A percentile compares a stretch with the other conserved stretches of the same genome.
These are phyloP conservation scores for Pleurotus eryngii DNA, from an alignment of 768 basidiomycete species.

Conservation along the genomic window DNA sequence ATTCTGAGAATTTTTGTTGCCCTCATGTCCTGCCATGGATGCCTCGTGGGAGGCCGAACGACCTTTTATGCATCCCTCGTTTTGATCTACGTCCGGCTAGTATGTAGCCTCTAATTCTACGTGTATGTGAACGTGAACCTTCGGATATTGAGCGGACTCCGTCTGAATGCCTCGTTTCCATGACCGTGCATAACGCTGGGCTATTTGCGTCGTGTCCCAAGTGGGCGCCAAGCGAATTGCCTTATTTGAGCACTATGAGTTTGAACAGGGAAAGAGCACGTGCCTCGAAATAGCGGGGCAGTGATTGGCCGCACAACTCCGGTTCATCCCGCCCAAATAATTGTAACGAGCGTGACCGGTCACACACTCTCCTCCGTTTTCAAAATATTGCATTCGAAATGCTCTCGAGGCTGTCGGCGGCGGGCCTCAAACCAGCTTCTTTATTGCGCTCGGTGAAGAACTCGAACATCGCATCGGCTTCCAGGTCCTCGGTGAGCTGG, in stretches of 20 bases:
- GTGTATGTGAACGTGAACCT: neutral
- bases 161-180: neutral
- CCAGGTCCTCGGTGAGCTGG: conserved; percentile 49
- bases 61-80: conserved; percentile 1
- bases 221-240: conserved; percentile 4
- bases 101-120: neutral
- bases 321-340: conserved; percentile 11
- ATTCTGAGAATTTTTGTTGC: conserved; percentile 9
- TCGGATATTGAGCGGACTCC: neutral
- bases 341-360: conserved; percentile 43
- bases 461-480: conserved; percentile 33
- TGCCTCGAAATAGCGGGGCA: neutral
- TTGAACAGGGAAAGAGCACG: neutral
- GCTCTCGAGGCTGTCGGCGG: conserved; percentile 79
- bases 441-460: conserved; percentile 44
- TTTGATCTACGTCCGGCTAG: neutral
- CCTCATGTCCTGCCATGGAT: conserved; percentile 7
- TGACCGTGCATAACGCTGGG: no score
- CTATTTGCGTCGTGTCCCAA: neutral
- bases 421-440: conserved; percentile 60
- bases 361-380: conserved; percentile 33
- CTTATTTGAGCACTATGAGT: neutral
- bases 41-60: conserved; percentile 3
- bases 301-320: conserved; percentile 4
- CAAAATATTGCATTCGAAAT: conserved; percentile 61